Evolutionary conservation across 306 rosid species (phyloP), one percentile per base, ranked within the genome.

Genomic region (Prunus padus): DNA sequence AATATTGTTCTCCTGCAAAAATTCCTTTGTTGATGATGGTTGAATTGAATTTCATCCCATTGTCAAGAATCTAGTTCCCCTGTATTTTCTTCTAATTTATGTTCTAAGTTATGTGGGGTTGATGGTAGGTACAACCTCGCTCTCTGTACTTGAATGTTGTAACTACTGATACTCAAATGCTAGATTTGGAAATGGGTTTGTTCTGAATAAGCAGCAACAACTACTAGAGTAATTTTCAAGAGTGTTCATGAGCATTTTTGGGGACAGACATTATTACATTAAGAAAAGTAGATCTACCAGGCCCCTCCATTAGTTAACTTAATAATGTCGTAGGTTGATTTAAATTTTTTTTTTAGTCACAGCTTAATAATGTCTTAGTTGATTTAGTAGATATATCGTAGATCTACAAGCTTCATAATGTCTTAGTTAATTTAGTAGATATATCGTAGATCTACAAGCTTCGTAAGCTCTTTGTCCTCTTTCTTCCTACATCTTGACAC

Each of bases 401-500:
- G n/a, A n/a, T n/a, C n/a, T n/a, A n/a, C n/a, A n/a, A 67, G 28
- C n/a, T n/a, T 55, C 84, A 84, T 51, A 8, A 14, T 51, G 56
- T 51, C 15, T 51, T 51, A 51, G 8, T 18, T 16, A 19, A 51
- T 54, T 10, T 2, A 56, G 8, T 22, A 22, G 30, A 56, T 56
- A 11, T 56, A 56, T 57, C 3, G 19, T n/a, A n/a, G n/a, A n/a
- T n/a, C n/a, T n/a, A n/a, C n/a, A n/a, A n/a, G n/a, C n/a, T n/a
- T n/a, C n/a, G n/a, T 15, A 50, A 50, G 55, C 42, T 37, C 42
- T 7, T 15, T 50, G 20, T 1, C 55, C 55, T 50, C 55, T 16
- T 15, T 50, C 18, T 50, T 13, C 19, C 19, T 14, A 4, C 2
- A 50, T 13, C 19, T 4, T 15, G 55, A 50, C 19, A n/a, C n/a